Base-by-base conservation (phyloP, 139 green algal species). In the Chlamydomonas applanata region DNA sequence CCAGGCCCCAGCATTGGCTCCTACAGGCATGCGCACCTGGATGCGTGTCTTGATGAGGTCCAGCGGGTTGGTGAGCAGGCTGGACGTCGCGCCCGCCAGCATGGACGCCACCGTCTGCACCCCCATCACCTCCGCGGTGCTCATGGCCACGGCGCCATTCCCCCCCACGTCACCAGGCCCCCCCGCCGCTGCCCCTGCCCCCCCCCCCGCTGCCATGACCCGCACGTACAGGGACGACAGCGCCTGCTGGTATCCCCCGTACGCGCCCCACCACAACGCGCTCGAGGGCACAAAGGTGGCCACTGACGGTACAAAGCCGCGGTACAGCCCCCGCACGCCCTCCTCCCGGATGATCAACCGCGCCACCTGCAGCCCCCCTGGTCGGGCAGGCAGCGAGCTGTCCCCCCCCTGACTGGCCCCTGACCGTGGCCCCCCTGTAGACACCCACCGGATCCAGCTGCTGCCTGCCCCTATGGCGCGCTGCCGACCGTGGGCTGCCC, bases 41-140 rank as follows among this genome's bases (percentile, higher is more conserved):
- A 97, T 76, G 32, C 85, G 74, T 5, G 85, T 90, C 72, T 97
- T 97, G 35, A 97, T 78, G 1, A 97, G 85, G 74, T 97, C 93
- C 52, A 97, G 74, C 2, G 92, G 92, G 56, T 87, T 96, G 0
- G 93, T 97, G 19, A 95, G 34, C 4, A 83, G 29, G 19, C 86
- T 83, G 3, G 87, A 83, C 4, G 85, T 93, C 60, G 62, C 81
- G 1, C 93, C 93, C 13, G 91, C 88, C 25, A 91, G 59, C 11
- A 95, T 33, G 0, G 84, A 87, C 0, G 92, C 74, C 34, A 53
- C 56, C 1, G 79, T 86, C 83, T 97, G 90, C 33, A 97, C 87
- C 13, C 33, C 83, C 16, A 95, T 33, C 4, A 96, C 78, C 30
- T 87, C 64, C 4, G 53, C 67, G 16, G 79, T 82, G 34, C 25